Base-by-base conservation (phyloP, 2,329 filamentous ascomycete genomes). In the Penicillium frequentans region DNA sequence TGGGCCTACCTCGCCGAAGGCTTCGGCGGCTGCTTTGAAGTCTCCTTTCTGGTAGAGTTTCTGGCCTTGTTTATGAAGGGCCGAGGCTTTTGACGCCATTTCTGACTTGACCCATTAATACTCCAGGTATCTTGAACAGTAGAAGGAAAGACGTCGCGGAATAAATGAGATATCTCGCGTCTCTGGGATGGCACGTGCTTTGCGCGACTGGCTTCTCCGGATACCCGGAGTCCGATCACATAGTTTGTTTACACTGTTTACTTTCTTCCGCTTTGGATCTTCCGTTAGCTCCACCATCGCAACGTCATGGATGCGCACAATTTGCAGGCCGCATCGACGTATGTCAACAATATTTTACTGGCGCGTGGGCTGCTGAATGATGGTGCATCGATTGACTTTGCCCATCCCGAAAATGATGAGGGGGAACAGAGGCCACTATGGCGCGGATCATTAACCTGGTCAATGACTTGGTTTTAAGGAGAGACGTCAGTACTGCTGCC, bases 381-480 rank as follows among this genome's bases (percentile, higher is more conserved):
- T 78, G 83, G 79, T 44, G 74, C 70, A 49, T 68, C 77, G 9
- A 81, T 99, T 75, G 88, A 97, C 73, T 99, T 99, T 73, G 87
- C 90, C 58, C 80, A 86, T 60, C 88, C 90, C 9, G 85, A 85
- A 52, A 81, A 85, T 61, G 83, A 81, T 57, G 84, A 87, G 61
- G 82, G 19, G 74, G 74, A 16, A 81, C 85, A 37, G 83, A 84
- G 69, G 84, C 83, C 50, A 90, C 90, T 19, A 93, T 95, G 87
- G 89, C 90, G 21, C 86, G 87, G 64, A 88, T 98, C 66, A 96
- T 99, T 77, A 90, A 93, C 70, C 83, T 99, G 24, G 86, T 99
- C 49, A 96, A 99, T 75, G 95, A 99, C 71, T 77, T 99, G 65
- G 91, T 99, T 57, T 74, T 97, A 58, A 86, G 93, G 64, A 86